Evolutionary conservation across 108 stramenopile species (phyloP).

Genomic region (Cylindrotheca fusiformis): DNA sequence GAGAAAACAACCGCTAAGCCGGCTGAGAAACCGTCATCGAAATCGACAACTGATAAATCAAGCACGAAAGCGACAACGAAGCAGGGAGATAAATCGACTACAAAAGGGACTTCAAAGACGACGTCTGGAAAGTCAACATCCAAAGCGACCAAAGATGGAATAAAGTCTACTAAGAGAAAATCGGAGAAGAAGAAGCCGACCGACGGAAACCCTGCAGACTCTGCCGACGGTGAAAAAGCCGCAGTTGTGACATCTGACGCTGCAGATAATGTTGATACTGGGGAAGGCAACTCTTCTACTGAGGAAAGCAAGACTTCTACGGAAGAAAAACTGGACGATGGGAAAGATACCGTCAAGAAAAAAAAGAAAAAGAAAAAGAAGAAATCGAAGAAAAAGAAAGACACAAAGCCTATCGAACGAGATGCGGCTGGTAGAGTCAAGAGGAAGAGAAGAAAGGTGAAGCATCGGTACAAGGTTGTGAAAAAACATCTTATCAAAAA

Average conservation of each 20-base stretch:
- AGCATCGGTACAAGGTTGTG: conserved; percentile 19
- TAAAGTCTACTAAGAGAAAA: neutral
- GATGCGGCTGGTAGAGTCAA: conserved; percentile 17
- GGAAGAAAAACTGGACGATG: conserved; percentile 1
- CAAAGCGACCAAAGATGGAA: neutral
- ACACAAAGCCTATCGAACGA: conserved; percentile 1
- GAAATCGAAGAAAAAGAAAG: conserved; percentile 1
- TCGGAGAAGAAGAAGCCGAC: conserved; percentile 10
- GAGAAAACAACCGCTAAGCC: too few species aligned
- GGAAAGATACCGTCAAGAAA: neutral
- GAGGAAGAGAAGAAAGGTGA: conserved; percentile 17
- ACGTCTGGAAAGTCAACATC: neutral
- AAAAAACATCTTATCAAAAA: conserved; percentile 23
- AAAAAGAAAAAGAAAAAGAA: conserved; percentile 1
- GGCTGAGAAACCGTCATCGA: neutral
- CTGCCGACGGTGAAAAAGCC: neutral
- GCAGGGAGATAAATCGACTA: neutral
- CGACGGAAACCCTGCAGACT: conserved; percentile 10
- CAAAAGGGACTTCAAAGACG: conserved; percentile 1
- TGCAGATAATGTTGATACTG: neutral
- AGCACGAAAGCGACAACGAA: neutral
- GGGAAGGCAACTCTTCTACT: neutral
- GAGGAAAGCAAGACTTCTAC: too few species aligned
- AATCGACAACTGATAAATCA: neutral
- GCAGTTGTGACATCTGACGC: neutral